Conservation (phyloP, 495 filamentous ascomycete species). For the Aspergillus sclerotioniger region DNA sequence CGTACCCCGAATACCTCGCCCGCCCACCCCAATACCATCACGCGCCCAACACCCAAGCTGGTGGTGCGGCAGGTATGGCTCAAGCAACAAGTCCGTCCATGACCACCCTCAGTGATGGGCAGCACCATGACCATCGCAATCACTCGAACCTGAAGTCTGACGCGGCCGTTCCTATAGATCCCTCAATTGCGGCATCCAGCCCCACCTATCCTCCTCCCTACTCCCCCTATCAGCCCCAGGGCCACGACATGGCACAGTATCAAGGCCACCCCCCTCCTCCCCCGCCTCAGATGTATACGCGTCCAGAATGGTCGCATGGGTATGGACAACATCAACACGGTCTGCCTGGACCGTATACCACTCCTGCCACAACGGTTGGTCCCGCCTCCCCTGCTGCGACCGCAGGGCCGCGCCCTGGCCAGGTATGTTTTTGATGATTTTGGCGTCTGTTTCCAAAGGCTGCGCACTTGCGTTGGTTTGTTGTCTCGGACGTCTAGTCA, state of each 20-base stretch:
- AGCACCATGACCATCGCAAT: conserved; percentile 62
- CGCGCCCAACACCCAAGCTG: conserved; percentile 68
- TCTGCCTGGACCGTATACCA: conserved; percentile 61
- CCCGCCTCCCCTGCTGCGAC: conserved; percentile 57
- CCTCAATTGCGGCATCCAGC: conserved; percentile 88
- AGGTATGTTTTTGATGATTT: conserved; percentile 63
- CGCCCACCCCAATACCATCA: conserved; percentile 61
- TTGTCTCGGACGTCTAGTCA: conserved; percentile 33
- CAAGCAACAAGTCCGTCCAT: conserved; percentile 96
- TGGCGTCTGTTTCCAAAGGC: conserved; percentile 30
- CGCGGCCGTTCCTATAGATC: conserved; percentile 98
- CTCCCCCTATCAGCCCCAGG: conserved; percentile 79
- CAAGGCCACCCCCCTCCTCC: conserved; percentile 54
- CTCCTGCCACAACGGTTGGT: conserved; percentile 59
- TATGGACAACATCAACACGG: conserved; percentile 65
- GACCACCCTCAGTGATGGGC: conserved; percentile 71
- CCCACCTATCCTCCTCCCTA: conserved; percentile 84
- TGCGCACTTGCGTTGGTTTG: conserved; percentile 28
- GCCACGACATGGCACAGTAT: conserved; percentile 76
- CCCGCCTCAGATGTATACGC: conserved; percentile 67
- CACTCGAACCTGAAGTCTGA: conserved; percentile 81
- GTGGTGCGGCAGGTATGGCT: conserved; percentile 87
- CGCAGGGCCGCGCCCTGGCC: conserved; percentile 62
- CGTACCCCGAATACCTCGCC: conserved; percentile 76
- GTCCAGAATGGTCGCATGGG: conserved; percentile 78